These are phyloP conservation scores for Zygoascus sp. DNA, from an alignment of 1,139 yeast species.

Conservation along the genomic window DNA sequence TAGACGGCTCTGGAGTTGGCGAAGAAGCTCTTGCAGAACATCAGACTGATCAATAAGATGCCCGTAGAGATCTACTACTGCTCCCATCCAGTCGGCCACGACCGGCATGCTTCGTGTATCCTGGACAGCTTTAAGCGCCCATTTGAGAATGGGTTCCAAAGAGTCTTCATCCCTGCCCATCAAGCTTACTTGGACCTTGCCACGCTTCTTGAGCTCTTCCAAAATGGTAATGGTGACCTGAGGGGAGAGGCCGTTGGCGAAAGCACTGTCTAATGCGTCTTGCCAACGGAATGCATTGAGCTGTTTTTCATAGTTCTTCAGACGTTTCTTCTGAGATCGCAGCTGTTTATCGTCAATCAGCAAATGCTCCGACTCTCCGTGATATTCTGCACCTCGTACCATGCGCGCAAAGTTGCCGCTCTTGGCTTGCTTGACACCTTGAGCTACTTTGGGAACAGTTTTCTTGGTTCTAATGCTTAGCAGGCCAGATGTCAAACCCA, in stretches of 20 bases:
- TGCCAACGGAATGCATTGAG: constrained; percentile 86
- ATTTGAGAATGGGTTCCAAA: constrained; percentile 76
- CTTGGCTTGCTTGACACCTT: constrained; percentile 42
- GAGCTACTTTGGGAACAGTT: constrained; percentile 55
- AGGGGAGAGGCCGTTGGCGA: constrained; percentile 68
- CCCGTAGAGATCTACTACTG: constrained; percentile 76
- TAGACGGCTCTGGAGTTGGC: constrained; percentile 52
- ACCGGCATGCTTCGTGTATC: constrained; percentile 74
- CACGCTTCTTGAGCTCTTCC: constrained; percentile 79
- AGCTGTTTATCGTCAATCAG: constrained; percentile 48
- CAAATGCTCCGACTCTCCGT: constrained; percentile 82
- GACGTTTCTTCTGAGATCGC: constrained; percentile 50
- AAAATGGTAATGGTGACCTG: constrained; percentile 78
- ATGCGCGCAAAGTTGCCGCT: constrained; percentile 62
- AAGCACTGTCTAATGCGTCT: constrained; percentile 86
- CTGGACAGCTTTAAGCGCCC: constrained; percentile 71
- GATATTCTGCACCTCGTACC: constrained; percentile 87
- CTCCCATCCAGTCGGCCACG: constrained; percentile 79
- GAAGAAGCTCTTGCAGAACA: constrained; percentile 69
- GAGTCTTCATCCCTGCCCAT: constrained; percentile 80
- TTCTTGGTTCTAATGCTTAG: constrained; percentile 84
- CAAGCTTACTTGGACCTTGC: constrained; percentile 76
- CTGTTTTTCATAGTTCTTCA: constrained; percentile 76
- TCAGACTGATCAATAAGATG: constrained; percentile 66
- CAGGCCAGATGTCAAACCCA: constrained; percentile 90